Base-by-base conservation (phyloP, 305 asterid species). In the Fraxinus sp. region DNA sequence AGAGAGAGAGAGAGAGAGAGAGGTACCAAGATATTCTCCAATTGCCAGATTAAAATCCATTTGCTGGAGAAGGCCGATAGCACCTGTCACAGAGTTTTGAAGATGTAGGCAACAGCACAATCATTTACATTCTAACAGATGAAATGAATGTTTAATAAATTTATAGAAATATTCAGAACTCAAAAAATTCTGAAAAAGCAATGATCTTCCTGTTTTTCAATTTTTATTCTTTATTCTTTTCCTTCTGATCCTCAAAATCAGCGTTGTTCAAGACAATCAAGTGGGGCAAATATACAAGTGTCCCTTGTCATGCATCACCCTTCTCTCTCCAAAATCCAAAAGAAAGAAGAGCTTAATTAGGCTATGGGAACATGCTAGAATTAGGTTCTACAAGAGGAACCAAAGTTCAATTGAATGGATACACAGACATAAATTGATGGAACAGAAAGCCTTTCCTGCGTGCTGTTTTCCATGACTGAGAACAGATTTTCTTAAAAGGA, bases 21-120 rank as follows among this genome's bases (percentile, higher is more conserved):
- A 24, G 0, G 22, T 86, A 94, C 99, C 98, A 55, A 89, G 92
- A 83, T 68, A 88, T 85, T 89, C 92, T 87, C 92, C 92, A n/a
- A 89, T 85, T 74, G 75, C 86, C 74, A 90, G 90, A 83, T 86
- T 85, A 66, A 90, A 85, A 83, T 86, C 79, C 88, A 88, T 84
- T 52, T 77, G 74, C 84, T 72, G 74, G 88, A 90, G 89, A 82
- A 88, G 7, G 85, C 76, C 37, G 49, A 83, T 84, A 76, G 93
- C 93, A 80, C 90, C 93, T 90, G 89, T 59, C 36, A 74, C n/a
- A 75, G 78, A 70, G 75, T 70, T 70, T 28, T 70, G 77, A 81
- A 66, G 77, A 77, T 86, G 39, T 74, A 77, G 79, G 80, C 57
- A 77, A 59, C 74, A 77, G 74, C 52, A 78, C 20, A 72, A 85